These are phyloP conservation scores for Malus hybrid DNA, from an alignment of 331 rosid genomes.

Conservation along the genomic window DNA sequence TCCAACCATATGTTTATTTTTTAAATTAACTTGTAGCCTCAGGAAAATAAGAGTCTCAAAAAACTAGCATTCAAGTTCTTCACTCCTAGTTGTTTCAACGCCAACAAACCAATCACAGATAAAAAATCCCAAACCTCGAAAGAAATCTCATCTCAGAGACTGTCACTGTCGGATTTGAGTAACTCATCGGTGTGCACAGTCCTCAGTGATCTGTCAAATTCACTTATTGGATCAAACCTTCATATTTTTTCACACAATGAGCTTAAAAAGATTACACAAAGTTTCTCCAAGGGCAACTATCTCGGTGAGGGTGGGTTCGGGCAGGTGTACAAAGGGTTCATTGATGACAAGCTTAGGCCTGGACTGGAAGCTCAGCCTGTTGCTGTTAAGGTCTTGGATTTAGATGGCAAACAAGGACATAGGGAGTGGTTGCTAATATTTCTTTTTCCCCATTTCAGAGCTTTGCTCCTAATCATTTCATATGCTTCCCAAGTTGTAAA, in stretches of 20 bases:
- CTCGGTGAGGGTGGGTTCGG: slow-evolving; percentile 98
- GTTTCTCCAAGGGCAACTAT: slow-evolving; percentile 41
- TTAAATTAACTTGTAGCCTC: not conserved
- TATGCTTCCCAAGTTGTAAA: not conserved
- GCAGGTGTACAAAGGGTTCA: slow-evolving; percentile 72
- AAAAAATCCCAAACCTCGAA: slow-evolving; percentile 21
- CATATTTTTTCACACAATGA: slow-evolving; percentile 63
- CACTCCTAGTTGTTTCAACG: slow-evolving; percentile 45
- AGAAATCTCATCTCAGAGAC: slow-evolving; percentile 34
- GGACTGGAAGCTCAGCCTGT: slow-evolving; percentile 47
- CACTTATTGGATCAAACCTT: slow-evolving; percentile 66
- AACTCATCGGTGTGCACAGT: slow-evolving; percentile 41
- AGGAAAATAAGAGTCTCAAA: slow-evolving; percentile 37
- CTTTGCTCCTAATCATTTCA: not conserved
- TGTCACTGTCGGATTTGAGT: slow-evolving; percentile 19
- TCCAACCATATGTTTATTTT: not conserved
- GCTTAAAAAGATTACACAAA: slow-evolving; percentile 50
- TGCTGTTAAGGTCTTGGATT: slow-evolving; percentile 72
- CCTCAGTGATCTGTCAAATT: slow-evolving; percentile 66
- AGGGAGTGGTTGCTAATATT: slow-evolving; percentile 86
- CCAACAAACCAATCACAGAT: slow-evolving; percentile 8
- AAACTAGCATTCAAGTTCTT: slow-evolving; percentile 28
- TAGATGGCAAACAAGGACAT: slow-evolving; percentile 89
- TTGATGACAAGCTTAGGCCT: slow-evolving; percentile 54
- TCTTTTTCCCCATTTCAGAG: not conserved